phyloP scores from a whole-genome alignment of 768 basidiomycete species.

The Exidia glandulosa region DNA sequence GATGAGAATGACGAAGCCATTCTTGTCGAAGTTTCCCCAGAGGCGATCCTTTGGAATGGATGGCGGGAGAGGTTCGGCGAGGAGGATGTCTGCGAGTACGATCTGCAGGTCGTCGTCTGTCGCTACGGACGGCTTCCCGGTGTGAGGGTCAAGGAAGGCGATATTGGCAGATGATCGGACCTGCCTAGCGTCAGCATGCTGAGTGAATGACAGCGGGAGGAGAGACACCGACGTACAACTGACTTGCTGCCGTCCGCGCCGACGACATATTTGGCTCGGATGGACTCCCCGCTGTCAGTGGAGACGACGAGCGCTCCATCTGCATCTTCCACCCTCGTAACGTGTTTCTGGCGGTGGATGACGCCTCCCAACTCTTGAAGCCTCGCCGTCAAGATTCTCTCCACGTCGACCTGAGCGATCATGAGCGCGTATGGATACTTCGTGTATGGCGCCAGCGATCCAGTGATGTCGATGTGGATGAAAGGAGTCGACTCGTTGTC shows the following conservation, averaged over 20 bases:
- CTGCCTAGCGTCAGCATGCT: too few relatives aligned
- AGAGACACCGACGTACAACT: too few relatives aligned
- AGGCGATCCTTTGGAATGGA: slow-evolving; percentile 13
- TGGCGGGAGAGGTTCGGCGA: slow-evolving; percentile 18
- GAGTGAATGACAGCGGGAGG: too few relatives aligned
- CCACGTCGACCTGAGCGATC: slow-evolving; percentile 34
- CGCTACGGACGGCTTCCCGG: slow-evolving; percentile 12
- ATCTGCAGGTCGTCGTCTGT: slow-evolving; percentile 27
- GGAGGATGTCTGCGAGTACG: slow-evolving; percentile 36
- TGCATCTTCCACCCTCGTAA: slow-evolving; percentile 20
- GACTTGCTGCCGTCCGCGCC: slow-evolving; percentile 43
- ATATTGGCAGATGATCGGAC: slow-evolving; percentile 31
- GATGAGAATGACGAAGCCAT: slow-evolving; percentile 24
- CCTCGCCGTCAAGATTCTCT: slow-evolving; percentile 27
- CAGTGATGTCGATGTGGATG: slow-evolving; percentile 19
- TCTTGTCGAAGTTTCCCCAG: slow-evolving; percentile 13
- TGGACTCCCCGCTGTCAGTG: slow-evolving; percentile 34
- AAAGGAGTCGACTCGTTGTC: slow-evolving; percentile 13
- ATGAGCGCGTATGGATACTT: slow-evolving; percentile 32
- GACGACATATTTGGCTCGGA: slow-evolving; percentile 35
- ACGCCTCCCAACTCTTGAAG: slow-evolving; percentile 21
- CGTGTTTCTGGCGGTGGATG: slow-evolving; percentile 27
- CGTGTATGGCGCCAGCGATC: slow-evolving; percentile 31
- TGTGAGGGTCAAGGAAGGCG: slow-evolving; percentile 32
- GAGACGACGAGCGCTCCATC: slow-evolving; percentile 24